Conservation (phyloP, 148 eudicot genomes). For the Nepenthes gracilis region DNA sequence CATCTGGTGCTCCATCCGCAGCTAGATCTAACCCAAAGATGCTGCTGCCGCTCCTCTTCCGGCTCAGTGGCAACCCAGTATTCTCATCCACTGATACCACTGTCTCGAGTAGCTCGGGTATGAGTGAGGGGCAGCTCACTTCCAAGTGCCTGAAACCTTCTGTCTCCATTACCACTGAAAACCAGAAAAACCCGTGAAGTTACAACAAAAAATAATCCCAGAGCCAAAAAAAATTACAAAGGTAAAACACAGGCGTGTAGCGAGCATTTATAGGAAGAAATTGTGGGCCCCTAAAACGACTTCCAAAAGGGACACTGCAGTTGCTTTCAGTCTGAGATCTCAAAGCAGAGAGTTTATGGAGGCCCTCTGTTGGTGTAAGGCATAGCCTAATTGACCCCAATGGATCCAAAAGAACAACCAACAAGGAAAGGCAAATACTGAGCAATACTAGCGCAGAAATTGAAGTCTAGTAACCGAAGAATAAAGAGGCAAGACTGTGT, state of each 20-base stretch:
- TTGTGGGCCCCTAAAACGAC: too few species aligned
- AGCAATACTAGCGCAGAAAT: too few species aligned
- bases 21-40: slow-evolving; percentile 53
- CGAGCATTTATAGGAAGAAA: too few species aligned
- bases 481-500: too few species aligned
- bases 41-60: slow-evolving; percentile 68
- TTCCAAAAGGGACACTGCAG: too few species aligned
- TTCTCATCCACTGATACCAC: slow-evolving; percentile 49
- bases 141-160: slow-evolving; percentile 69
- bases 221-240: not conserved
- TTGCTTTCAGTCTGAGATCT: too few species aligned
- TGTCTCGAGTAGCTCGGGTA: slow-evolving; percentile 50
- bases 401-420: too few species aligned
- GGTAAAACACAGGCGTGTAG: not conserved
- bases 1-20: slow-evolving; percentile 32
- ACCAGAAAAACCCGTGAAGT: not conserved
- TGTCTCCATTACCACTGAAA: slow-evolving; percentile 69
- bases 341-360: too few species aligned
- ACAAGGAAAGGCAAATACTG: too few species aligned
- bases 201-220: not conserved
- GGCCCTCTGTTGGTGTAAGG: too few species aligned
- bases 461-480: too few species aligned
- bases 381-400: too few species aligned
- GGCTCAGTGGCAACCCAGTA: slow-evolving; percentile 19
- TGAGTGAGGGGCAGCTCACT: slow-evolving; percentile 52